Evolutionary conservation across 2,329 filamentous ascomycete genomes (phyloP).

Genomic region (Verticillium zaregamsianum): DNA sequence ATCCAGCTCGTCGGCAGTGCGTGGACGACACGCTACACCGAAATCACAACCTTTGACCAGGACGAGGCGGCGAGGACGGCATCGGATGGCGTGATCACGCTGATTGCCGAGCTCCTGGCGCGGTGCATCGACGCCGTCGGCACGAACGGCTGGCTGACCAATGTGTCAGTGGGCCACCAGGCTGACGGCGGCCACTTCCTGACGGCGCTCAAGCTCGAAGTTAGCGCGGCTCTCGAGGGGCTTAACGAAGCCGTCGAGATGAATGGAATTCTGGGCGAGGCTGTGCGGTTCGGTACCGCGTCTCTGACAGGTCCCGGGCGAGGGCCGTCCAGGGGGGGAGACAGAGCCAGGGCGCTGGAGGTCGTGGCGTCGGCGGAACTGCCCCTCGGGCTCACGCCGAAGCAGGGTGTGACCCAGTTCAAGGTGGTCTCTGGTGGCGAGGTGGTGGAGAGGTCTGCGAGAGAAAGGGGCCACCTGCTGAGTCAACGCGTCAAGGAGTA

Average conservation of each 20-base stretch:
- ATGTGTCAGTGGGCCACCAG: slow-evolving; percentile 48
- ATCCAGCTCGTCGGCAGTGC: slow-evolving; percentile 70
- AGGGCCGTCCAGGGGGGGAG: slow-evolving; percentile 23
- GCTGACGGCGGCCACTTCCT: slow-evolving; percentile 61
- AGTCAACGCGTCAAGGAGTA: slow-evolving; percentile 80
- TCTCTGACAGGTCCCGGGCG: slow-evolving; percentile 16
- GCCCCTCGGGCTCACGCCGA: slow-evolving; percentile 68
- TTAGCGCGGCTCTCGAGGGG: slow-evolving; percentile 67
- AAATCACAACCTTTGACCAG: slow-evolving; percentile 45
- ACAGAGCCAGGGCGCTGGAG: slow-evolving; percentile 42
- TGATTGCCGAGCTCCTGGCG: slow-evolving; percentile 68
- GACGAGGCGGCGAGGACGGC: slow-evolving; percentile 35
- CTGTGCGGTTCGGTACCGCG: slow-evolving; percentile 54
- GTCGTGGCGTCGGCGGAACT: slow-evolving; percentile 48
- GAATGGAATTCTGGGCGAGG: slow-evolving; percentile 60
- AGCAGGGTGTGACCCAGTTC: slow-evolving; percentile 41
- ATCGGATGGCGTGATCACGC: slow-evolving; percentile 63
- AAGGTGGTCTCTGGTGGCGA: slow-evolving; percentile 68
- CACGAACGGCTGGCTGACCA: slow-evolving; percentile 67
- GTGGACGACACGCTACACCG: slow-evolving; percentile 71
- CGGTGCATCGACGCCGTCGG: slow-evolving; percentile 74
- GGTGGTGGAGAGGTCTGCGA: slow-evolving; percentile 60
- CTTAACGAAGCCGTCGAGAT: slow-evolving; percentile 66
- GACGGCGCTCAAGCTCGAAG: slow-evolving; percentile 61
- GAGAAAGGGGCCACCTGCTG: slow-evolving; percentile 73